Evolutionary conservation across 768 basidiomycete species (phyloP), one percentile per base, ranked within the genome.

Genomic region (Tricholoma hemisulphureum): DNA sequence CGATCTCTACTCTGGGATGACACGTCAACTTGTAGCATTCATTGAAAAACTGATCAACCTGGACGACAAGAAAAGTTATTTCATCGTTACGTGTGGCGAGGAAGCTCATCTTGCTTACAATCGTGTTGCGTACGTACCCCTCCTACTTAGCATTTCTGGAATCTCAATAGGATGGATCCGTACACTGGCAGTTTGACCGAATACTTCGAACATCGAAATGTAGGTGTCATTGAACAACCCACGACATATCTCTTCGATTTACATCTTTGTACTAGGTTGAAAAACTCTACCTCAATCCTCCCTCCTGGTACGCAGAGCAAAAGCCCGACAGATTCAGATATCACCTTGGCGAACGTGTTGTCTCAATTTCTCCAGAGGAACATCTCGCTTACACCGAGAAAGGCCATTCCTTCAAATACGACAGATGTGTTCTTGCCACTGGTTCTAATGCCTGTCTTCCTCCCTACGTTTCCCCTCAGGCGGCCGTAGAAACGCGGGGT

Each of bases 391-490:
- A 73, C 26, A 83, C 83, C 4, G 76, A 72, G 65, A 78, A 76
- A 41, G 75, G 74, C 26, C 73, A 77, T 9, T 70, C 67, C 26
- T 68, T 84, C 60, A 58, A 65, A 50, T 90, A 88, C 64, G 84
- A 88, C 65, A 79, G 80, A 51, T 87, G 86, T 48, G 73, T 90
- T 21, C 71, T 91, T 31, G 85, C 87, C 1, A 89, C 89, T 0
- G 89, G 89, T 1, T 89, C 88, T 0, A 77, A 76, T 21, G 86
- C 87, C 1, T 77, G 78, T 1, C 74, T 89, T 14, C 88, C 89
- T 3, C 74, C 81, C 0, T 88, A 86, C 63, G 71, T 83, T 31
- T 72, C 82, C 4, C 62, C 71, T 1, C 72, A 75, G 28, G 63
- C 73, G 14, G 72, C 75, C 3, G 70, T 67, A 16, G 67, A 63